Base-by-base conservation (phyloP, 768 basidiomycete species). In the Polyporus arcularius region DNA sequence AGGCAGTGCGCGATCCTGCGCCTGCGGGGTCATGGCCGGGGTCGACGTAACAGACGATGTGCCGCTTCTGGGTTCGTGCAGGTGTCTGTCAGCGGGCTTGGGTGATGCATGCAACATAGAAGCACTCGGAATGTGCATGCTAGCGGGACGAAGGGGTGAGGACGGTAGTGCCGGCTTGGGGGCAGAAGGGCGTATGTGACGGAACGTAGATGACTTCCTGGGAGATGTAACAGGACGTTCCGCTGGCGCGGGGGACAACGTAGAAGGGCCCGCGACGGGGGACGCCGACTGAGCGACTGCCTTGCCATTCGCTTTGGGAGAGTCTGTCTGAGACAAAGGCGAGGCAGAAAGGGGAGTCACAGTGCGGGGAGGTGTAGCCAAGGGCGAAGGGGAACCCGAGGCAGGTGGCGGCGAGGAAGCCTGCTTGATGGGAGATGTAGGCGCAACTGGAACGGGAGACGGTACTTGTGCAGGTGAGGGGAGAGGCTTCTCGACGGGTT, bases 161-260 rank as follows among this genome's bases (percentile, higher is more conserved):
- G 75, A 69, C 14, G 71, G 64, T 12, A 74, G 28, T 1, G 73
- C 60, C 4, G 66, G 57, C 28, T 67, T 48, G 59, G 69, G 14
- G 32, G 71, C 60, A n/a, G 70, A 35, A 16, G 61, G 28, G 5
- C 74, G 71, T 41, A 78, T 71, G 26, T 79, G 82, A 30, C 85
- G 79, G 68, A 86, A 85, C 0, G 83, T 84, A 1, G 85, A 81
- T 3, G 76, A 65, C 62, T 76, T 83, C 48, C 76, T 69, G 10
- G 70, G 57, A 10, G 68, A 53, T 3, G 64, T 15, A 11, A 65
- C 28, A 5, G 66, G 59, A 35, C 56, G 49, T 8, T 61, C 60
- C 7, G 53, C 49, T 3, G 55, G 12, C 8, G 43, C 47, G 4
- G 62, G 49, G 1, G 68, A 40, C 0, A 61, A 40, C 1, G 60